Evolutionary conservation across 1,284 basidiomycete species (phyloP).

Genomic region (Ganoderma lingzhi): DNA sequence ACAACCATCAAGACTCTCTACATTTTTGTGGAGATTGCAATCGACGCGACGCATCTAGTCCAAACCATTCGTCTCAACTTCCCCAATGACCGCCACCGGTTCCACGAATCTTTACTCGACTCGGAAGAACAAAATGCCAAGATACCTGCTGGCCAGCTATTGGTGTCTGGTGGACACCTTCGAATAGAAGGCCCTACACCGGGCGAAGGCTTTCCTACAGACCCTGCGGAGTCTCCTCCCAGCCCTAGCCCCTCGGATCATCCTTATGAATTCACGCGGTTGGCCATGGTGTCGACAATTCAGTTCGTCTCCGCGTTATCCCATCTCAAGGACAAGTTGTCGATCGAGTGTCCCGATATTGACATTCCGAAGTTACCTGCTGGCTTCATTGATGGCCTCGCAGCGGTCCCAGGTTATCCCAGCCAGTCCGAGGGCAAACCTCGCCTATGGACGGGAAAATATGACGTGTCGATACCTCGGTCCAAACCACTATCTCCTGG

Average conservation of each 20-base stretch:
- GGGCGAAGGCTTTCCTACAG: neutral
- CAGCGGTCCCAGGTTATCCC: slow-evolving; percentile 11
- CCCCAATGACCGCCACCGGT: slow-evolving; percentile 74
- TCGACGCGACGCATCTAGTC: slow-evolving; percentile 86
- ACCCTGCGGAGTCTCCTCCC: neutral
- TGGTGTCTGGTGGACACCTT: slow-evolving; percentile 60
- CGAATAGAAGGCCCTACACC: slow-evolving; percentile 58
- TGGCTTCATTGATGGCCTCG: slow-evolving; percentile 29
- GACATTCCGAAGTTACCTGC: slow-evolving; percentile 20
- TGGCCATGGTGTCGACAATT: slow-evolving; percentile 94
- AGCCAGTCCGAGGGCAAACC: slow-evolving; percentile 27
- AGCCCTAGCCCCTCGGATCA: neutral
- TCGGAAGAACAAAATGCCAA: slow-evolving; percentile 56
- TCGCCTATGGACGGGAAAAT: slow-evolving; percentile 66
- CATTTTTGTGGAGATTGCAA: slow-evolving; percentile 96
- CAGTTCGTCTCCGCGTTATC: slow-evolving; percentile 95
- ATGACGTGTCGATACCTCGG: slow-evolving; percentile 87
- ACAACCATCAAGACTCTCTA: slow-evolving; percentile 97
- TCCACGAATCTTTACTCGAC: slow-evolving; percentile 65
- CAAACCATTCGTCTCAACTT: slow-evolving; percentile 93
- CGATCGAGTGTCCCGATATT: slow-evolving; percentile 44
- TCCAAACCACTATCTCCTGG: slow-evolving; percentile 95
- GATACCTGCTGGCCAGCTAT: slow-evolving; percentile 61
- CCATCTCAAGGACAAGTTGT: slow-evolving; percentile 82
- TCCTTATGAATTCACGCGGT: slow-evolving; percentile 61